Evolutionary conservation across 1,139 yeast species (phyloP), one percentile per base, ranked within the genome.

Genomic region (Scheffersomyces illinoinensis): DNA sequence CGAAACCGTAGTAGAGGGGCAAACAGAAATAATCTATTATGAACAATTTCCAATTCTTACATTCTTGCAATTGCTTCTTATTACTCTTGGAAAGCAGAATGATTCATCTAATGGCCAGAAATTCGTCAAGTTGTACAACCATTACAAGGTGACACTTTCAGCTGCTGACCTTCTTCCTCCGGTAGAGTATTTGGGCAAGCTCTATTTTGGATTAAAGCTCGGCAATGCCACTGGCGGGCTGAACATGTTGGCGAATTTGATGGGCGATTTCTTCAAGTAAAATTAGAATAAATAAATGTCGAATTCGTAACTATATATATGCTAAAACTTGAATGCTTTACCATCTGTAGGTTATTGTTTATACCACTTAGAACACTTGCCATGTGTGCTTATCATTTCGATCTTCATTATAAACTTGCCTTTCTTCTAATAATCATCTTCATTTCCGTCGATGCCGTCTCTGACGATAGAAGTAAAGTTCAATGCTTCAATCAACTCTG

Each of bases 191-290:
- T 70, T 89, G 59, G 82, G 83, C 3, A 77, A 78, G 56, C 70
- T 81, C 46, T 79, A 77, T 64, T 80, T 75, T 62, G 70, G 69
- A 33, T 72, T 80, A 62, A 71, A 71, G 53, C 65, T 79, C 65
- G 90, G 89, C 17, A 84, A 88, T 53, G 74, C 83, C 19, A 85
- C 81, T 56, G 85, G 83, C 55, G 88, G 85, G 59, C 82, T 81
- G 19, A 91, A 92, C 69, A 79, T 91, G 78, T 76, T 93, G 68
- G 95, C 92, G 66, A 92, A 89, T 68, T 81, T 93, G 78, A 91
- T 93, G 97, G 88, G 96, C 23, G 92, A 93, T 46, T 78, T 93
- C 58, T 82, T 91, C 65, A 79, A 79, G 64, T 81, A 69, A 24
- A 19, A 18, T 21, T 12, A n/a, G 52, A 24, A 51, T 43, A n/a